phyloP scores from a whole-genome alignment of 805 yeast species.

The Zygosaccharomyces pseudorouxii region DNA sequence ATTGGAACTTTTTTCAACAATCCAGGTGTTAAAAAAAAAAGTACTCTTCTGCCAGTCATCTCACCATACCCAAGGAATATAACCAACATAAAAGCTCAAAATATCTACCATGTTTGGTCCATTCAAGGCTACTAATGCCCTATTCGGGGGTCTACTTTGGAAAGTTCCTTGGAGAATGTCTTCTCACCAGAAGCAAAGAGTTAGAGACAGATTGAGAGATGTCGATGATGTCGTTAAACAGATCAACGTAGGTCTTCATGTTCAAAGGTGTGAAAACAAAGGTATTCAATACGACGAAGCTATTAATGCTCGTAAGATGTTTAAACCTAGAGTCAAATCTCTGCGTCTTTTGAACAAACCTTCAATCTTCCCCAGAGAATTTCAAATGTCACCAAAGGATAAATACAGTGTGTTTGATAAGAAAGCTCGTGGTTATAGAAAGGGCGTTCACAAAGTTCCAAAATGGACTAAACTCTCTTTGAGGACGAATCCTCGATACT shows the following conservation, averaged over 20 bases:
- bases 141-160: conserved; percentile 41
- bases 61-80: not conserved
- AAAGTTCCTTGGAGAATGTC: conserved; percentile 78
- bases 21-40: not conserved
- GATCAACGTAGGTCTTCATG: conserved; percentile 31
- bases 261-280: conserved; percentile 22
- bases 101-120: conserved; percentile 29
- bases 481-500: conserved; percentile 73
- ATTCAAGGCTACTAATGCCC: conserved; percentile 26
- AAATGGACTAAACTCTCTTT: conserved; percentile 85
- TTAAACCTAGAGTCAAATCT: conserved; percentile 28
- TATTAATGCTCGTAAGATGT: conserved; percentile 12
- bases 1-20: not conserved
- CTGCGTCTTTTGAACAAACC: conserved; percentile 33
- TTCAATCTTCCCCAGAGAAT: conserved; percentile 64
- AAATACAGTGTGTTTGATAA: conserved; percentile 84
- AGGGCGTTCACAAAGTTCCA: conserved; percentile 81
- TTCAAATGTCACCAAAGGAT: conserved; percentile 73
- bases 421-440: conserved; percentile 73
- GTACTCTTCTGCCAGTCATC: not conserved
- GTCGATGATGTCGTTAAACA: conserved; percentile 74
- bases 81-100: not conserved
- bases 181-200: conserved; percentile 72
- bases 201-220: conserved; percentile 71
- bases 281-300: conserved; percentile 23